Conservation (phyloP, 2,329 filamentous ascomycete genomes). For the Colletotrichum plurivorum region DNA sequence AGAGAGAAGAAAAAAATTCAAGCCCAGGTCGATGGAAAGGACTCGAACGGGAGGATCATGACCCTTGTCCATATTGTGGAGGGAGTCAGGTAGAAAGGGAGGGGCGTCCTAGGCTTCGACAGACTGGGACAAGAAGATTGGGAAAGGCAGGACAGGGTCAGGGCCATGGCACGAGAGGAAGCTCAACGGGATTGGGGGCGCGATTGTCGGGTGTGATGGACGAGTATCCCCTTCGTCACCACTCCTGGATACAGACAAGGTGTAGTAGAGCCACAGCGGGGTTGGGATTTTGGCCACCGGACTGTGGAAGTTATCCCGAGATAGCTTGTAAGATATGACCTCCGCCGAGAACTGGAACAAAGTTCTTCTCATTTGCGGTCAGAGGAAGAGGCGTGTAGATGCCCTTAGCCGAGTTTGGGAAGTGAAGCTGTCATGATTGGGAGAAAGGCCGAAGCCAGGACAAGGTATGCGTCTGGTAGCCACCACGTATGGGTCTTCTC, state of each 20-base stretch:
- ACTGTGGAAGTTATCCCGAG: conserved; percentile 8
- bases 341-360: neutral
- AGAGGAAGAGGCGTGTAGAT: neutral
- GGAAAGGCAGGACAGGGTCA: conserved; percentile 4
- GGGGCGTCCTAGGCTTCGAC: neutral
- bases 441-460: neutral
- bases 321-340: neutral
- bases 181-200: conserved; percentile 8
- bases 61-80: conserved; percentile 23
- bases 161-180: neutral
- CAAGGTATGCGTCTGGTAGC: too few species aligned
- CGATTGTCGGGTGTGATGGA: conserved; percentile 8
- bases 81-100: neutral
- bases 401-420: conserved; percentile 1
- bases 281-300: conserved; percentile 18
- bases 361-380: neutral
- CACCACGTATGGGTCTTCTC: too few species aligned
- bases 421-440: conserved; percentile 1
- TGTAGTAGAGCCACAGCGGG: neutral
- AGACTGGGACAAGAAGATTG: conserved; percentile 4
- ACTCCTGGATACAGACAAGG: neutral
- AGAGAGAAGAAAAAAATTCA: neutral
- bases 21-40: conserved; percentile 27
- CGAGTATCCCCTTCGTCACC: conserved; percentile 10
- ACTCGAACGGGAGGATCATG: conserved; percentile 35